Evolutionary conservation across 2,329 filamentous ascomycete genomes (phyloP), one percentile per base, ranked within the genome.

Genomic region (Fusarium xylarioides): DNA sequence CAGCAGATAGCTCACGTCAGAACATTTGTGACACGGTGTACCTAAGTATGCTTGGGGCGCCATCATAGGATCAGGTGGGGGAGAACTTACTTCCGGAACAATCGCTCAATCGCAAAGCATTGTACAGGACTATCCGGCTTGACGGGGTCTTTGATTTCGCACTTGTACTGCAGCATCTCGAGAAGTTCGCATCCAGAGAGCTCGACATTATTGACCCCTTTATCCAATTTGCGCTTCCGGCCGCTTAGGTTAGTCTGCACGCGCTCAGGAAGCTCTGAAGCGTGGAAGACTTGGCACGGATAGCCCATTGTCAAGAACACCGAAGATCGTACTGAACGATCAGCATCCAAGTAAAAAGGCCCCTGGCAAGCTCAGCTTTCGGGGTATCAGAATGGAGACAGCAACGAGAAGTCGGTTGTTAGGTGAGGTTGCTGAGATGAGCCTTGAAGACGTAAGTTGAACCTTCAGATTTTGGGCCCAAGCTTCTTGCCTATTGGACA

Each of bases 101-200:
- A 83, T 65, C 90, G 85, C 78, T 88, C 85, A 44, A 91, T 84
- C 15, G 88, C 86, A 81, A 83, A 88, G 79, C 90, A 92, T 65
- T 81, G 80, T 49, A 90, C 86, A 0, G 83, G 79, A 62, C 87
- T 87, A 65, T 87, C 80, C 56, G 76, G 79, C 40, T 79, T 77
- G 52, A 84, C 80, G 19, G 88, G 86, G 42, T 84, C 78, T 72
- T 86, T 82, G 47, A 91, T 86, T 69, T 85, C 80, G 79, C 90
- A 92, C 46, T 87, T 84, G 80, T 90, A 91, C 82, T 91, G 90
- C 79, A 89, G 76, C 84, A 91, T 85, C 76, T 85, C 83, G 63
- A 90, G 79, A 64, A 91, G 83, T 77, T 88, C 85, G 80, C 90
- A 91, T 47, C 83, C 82, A 23, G 83, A 81, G 52, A 91, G 82